phyloP scores from a whole-genome alignment of 371 early-diverging fungal genomes.

The Amoeboaphelidium occidentale region DNA sequence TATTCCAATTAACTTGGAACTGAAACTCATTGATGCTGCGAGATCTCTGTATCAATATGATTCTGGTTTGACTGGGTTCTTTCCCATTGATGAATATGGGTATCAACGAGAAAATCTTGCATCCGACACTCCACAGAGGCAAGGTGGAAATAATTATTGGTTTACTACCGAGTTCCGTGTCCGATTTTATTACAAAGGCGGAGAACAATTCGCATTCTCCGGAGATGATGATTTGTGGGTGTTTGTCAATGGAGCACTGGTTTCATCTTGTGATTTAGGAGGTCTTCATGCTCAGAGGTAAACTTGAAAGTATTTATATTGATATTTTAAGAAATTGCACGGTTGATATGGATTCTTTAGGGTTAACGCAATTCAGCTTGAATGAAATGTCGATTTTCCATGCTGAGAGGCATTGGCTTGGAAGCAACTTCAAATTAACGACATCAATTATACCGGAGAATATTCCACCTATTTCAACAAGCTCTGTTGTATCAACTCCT shows the following conservation, averaged over 20 bases:
- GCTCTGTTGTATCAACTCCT: background rate
- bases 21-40: background rate
- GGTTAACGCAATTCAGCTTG: background rate
- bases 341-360: slow-evolving; percentile 1
- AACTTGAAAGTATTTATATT: too few relatives aligned
- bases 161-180: slow-evolving; percentile 1
- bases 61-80: slow-evolving; percentile 1
- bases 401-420: slow-evolving; percentile 5
- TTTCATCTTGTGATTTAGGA: slow-evolving; percentile 6
- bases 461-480: slow-evolving; percentile 1
- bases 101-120: background rate
- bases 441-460: slow-evolving; percentile 5
- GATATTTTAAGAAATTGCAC: too few relatives aligned
- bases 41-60: slow-evolving; percentile 1
- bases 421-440: slow-evolving; percentile 2
- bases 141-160: background rate
- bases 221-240: slow-evolving; percentile 8
- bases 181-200: slow-evolving; percentile 4
- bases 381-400: slow-evolving; percentile 2
- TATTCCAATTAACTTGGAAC: background rate
- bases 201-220: slow-evolving; percentile 3
- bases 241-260: slow-evolving; percentile 3
- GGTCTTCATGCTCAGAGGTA: slow-evolving; percentile 3
- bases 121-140: background rate
- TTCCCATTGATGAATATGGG: slow-evolving; percentile 2